Evolutionary conservation across 768 basidiomycete species (phyloP).

Genomic region (Boletus coccyginus): DNA sequence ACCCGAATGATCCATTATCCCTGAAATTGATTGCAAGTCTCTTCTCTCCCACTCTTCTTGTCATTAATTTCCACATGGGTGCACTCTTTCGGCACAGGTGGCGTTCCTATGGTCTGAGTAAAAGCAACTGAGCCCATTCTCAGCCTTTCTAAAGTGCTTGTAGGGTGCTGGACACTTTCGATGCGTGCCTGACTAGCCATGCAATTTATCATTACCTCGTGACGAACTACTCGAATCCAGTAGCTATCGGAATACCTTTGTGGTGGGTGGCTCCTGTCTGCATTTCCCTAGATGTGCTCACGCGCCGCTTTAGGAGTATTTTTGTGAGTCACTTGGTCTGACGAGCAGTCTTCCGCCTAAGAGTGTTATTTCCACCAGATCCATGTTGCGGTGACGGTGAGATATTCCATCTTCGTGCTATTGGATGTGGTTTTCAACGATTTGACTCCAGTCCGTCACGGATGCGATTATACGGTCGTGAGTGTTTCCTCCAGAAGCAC

Average conservation of each 20-base stretch:
- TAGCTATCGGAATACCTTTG: constrained; percentile 40
- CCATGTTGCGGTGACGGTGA: constrained; percentile 53
- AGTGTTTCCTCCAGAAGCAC: not conserved
- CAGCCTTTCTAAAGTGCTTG: not conserved
- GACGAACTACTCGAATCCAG: constrained; percentile 46
- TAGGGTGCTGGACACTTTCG: constrained; percentile 50
- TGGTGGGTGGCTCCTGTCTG: constrained; percentile 34
- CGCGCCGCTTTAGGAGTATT: constrained; percentile 42
- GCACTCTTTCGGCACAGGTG: constrained; percentile 29
- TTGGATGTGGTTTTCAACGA: not conserved
- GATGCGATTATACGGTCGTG: constrained; percentile 47
- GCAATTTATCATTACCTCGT: constrained; percentile 59
- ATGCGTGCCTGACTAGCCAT: constrained; percentile 49
- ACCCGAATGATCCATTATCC: constrained; percentile 29
- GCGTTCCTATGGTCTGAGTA: constrained; percentile 15
- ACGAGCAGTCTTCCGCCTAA: not conserved
- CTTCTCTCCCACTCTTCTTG: not conserved
- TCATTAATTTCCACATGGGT: constrained; percentile 34
- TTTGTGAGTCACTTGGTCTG: constrained; percentile 37
- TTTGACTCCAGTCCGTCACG: constrained; percentile 39
- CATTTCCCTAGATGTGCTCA: not conserved
- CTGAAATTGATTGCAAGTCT: constrained; percentile 39
- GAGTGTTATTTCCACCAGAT: constrained; percentile 31
- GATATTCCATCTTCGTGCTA: constrained; percentile 11
- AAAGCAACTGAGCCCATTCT: not conserved